Base-by-base conservation (phyloP, 441 rosid species). In the Croton setiger region DNA sequence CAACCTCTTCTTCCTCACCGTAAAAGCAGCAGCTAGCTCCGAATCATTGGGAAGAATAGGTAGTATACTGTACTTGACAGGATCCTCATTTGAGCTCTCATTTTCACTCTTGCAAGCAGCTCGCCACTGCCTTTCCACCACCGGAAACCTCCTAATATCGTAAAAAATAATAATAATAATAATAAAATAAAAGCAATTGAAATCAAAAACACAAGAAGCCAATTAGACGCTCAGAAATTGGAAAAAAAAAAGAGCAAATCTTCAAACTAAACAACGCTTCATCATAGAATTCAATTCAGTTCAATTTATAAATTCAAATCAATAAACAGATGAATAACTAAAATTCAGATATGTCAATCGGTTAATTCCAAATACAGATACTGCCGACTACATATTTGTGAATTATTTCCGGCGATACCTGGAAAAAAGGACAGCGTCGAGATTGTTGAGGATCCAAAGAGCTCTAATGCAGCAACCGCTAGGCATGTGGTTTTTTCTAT, bases 391-490 rank as follows among this genome's bases (percentile, higher is more conserved):
- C 39, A 49, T 17, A 5, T 13, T 47, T 45, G 8, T 47, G 55
- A 27, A 23, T 39, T 23, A n/a, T 45, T 27, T 45, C 55, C 5
- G 15, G 64, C 9, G 17, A 27, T 63, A 92, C 99, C 97, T 88
- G 76, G 99, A 94, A 82, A 87, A 94, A 62, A 94, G 88, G 75
- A 88, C 86, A 74, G 86, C 59, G 71, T 92, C 96, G 62, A 85
- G 83, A 66, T 74, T 86, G 83, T 83, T 85, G 85, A 94, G 82
- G 84, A 83, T 84, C 98, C 97, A 91, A 33, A 91, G 74, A 71
- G 93, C 95, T 72, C 97, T 79, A 57, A 91, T 79, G 72, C 91
- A 74, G 86, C 97, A 88, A 73, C 89, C 78, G 63, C 78, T 76
- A 5, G 74, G 78, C 93, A 85, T 88, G 17, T 51, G 62, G 2